Conservation (phyloP, 1,139 yeast species). For the Yueomyces sp. region DNA sequence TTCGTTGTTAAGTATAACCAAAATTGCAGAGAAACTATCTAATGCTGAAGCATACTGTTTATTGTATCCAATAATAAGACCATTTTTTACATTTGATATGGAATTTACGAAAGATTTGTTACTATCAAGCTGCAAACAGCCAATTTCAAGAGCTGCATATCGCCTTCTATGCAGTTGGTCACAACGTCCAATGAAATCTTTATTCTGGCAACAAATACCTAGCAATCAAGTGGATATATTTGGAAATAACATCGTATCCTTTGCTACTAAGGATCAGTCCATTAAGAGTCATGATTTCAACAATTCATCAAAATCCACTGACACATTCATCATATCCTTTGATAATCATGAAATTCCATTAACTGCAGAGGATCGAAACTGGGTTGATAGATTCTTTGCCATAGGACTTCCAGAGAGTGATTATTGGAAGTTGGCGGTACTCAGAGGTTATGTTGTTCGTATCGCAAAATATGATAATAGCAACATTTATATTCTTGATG, state of each 20-base stretch:
- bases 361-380: slow-evolving; percentile 53
- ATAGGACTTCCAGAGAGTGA: slow-evolving; percentile 64
- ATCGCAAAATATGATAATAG: slow-evolving; percentile 29
- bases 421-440: slow-evolving; percentile 67
- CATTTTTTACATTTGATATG: slow-evolving; percentile 67
- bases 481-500: background rate
- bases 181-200: slow-evolving; percentile 45
- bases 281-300: slow-evolving; percentile 18
- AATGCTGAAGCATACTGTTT: slow-evolving; percentile 77
- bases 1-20: slow-evolving; percentile 46
- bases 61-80: slow-evolving; percentile 68
- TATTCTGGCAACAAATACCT: slow-evolving; percentile 61
- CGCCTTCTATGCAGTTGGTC: slow-evolving; percentile 68
- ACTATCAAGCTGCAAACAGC: slow-evolving; percentile 51
- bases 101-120: slow-evolving; percentile 53
- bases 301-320: slow-evolving; percentile 15
- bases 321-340: slow-evolving; percentile 24
- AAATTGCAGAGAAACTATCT: slow-evolving; percentile 49
- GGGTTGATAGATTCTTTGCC: slow-evolving; percentile 57
- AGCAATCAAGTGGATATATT: slow-evolving; percentile 29
- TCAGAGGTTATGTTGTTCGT: slow-evolving; percentile 56
- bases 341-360: slow-evolving; percentile 30
- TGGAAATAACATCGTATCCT: slow-evolving; percentile 31
- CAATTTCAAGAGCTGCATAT: slow-evolving; percentile 55
- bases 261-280: slow-evolving; percentile 25